A percentile compares a stretch with the other conserved stretches of the same genome.
Evolutionary conservation across 176 grass and related monocot genomes (phyloP).

Genomic region (Aegilops umbellulata): DNA sequence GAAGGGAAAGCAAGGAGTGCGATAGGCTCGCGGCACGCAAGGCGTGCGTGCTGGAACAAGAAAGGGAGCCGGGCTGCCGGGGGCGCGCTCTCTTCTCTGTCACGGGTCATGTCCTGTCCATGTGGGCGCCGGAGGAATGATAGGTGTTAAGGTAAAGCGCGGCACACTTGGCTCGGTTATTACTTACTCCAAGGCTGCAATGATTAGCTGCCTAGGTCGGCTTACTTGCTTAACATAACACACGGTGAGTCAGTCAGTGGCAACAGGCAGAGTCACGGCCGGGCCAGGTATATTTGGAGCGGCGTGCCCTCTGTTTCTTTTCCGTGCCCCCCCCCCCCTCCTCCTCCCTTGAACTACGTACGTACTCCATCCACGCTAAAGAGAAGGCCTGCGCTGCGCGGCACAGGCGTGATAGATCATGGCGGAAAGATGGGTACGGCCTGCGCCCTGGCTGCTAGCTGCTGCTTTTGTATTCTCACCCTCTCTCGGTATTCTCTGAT

Average conservation of each 20-base stretch:
- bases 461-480: background rate
- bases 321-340: background rate
- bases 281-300: conserved; percentile 43
- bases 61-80: background rate
- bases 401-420: conserved; percentile 1
- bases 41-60: background rate
- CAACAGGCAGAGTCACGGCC: background rate
- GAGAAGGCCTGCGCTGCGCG: no score
- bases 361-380: no score
- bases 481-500: background rate
- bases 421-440: conserved; percentile 32
- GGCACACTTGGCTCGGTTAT: background rate
- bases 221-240: background rate
- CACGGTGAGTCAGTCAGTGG: background rate
- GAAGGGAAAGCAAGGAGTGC: background rate
- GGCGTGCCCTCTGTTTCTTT: conserved; percentile 15
- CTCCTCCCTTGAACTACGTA: background rate
- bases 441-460: background rate
- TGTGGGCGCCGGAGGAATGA: conserved; percentile 27
- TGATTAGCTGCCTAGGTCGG: background rate
- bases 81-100: background rate
- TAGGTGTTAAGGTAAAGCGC: conserved; percentile 24
- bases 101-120: conserved; percentile 23
- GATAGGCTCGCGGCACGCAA: background rate
- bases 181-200: background rate